Evolutionary conservation across 2,329 filamentous ascomycete species (phyloP).

Genomic region (Cladosporium colombiae): DNA sequence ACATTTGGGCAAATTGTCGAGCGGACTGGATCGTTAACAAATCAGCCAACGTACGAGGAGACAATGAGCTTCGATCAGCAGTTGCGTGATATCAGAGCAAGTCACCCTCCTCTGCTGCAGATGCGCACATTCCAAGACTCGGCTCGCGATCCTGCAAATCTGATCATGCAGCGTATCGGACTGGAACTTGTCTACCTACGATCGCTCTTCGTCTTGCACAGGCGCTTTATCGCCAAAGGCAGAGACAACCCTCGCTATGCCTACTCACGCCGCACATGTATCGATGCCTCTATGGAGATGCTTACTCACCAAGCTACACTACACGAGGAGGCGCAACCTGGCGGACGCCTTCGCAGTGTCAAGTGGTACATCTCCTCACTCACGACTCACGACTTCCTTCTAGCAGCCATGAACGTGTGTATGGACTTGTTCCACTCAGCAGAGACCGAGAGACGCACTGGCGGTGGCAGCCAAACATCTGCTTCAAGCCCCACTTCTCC

Average conservation of each 20-base stretch:
- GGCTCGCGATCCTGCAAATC: conserved; percentile 65
- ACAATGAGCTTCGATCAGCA: conserved; percentile 62
- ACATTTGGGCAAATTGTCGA: conserved; percentile 74
- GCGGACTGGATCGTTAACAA: conserved; percentile 61
- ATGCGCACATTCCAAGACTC: conserved; percentile 73
- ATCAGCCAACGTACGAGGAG: conserved; percentile 60
- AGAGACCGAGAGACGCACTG: conserved; percentile 42
- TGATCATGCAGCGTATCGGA: conserved; percentile 80
- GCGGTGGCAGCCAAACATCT: conserved; percentile 23
- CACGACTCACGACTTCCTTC: conserved; percentile 79
- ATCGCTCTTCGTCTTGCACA: conserved; percentile 83
- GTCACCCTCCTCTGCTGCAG: conserved; percentile 77
- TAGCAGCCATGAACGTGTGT: conserved; percentile 81
- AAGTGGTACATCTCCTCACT: conserved; percentile 79
- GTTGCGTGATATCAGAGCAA: conserved; percentile 58
- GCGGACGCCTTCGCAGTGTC: conserved; percentile 70
- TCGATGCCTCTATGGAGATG: conserved; percentile 83
- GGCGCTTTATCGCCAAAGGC: conserved; percentile 79
- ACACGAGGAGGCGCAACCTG: conserved; percentile 70
- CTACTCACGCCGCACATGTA: conserved; percentile 78
- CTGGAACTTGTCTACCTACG: conserved; percentile 86
- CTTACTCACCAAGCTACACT: conserved; percentile 76
- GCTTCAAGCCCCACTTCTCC: conserved; percentile 12
- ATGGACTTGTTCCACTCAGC: conserved; percentile 77
- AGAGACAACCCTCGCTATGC: conserved; percentile 77